Percentiles rank a stretch among this genome's conserved stretches.
Conservation (phyloP, 805 yeast genomes). For the Saccharomycopsis sp. region DNA sequence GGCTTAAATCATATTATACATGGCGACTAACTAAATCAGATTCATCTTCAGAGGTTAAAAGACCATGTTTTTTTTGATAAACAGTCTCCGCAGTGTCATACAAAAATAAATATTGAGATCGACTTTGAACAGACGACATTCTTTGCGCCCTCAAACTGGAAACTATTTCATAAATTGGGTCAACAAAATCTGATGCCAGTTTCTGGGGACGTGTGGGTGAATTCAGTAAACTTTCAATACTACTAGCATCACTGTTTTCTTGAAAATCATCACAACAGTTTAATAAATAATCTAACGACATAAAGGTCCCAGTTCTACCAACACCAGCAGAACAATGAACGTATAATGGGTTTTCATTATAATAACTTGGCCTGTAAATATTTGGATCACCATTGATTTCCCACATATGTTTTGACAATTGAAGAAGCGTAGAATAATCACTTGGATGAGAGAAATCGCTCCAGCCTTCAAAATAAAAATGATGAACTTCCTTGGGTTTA, state of each 20-base stretch:
- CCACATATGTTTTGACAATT: conserved; percentile 26
- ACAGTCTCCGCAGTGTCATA: conserved; percentile 26
- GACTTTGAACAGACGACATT: conserved; percentile 39
- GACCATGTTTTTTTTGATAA: no score
- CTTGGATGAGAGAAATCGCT: conserved; percentile 66
- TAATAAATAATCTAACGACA: conserved; percentile 47
- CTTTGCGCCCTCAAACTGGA: conserved; percentile 35
- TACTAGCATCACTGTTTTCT: background rate
- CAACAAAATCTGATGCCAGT: background rate
- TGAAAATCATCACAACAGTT: conserved; percentile 17
- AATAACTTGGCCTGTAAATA: conserved; percentile 5
- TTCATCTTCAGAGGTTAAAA: no score
- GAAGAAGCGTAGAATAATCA: conserved; percentile 34
- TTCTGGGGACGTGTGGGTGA: conserved; percentile 18
- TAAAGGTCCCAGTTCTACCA: conserved; percentile 88
- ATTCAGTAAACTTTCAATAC: no score
- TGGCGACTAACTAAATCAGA: no score
- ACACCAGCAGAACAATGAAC: conserved; percentile 97
- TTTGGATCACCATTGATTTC: background rate
- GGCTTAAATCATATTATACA: no score
- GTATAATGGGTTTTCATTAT: conserved; percentile 38
- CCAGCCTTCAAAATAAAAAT: conserved; percentile 74
- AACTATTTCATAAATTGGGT: conserved; percentile 31
- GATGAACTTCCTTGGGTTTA: conserved; percentile 31
- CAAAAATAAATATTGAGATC: conserved; percentile 35